Evolutionary conservation across 2,329 filamentous ascomycete genomes (phyloP), one percentile per base, ranked within the genome.

Genomic region (Ophiostoma quercus): DNA sequence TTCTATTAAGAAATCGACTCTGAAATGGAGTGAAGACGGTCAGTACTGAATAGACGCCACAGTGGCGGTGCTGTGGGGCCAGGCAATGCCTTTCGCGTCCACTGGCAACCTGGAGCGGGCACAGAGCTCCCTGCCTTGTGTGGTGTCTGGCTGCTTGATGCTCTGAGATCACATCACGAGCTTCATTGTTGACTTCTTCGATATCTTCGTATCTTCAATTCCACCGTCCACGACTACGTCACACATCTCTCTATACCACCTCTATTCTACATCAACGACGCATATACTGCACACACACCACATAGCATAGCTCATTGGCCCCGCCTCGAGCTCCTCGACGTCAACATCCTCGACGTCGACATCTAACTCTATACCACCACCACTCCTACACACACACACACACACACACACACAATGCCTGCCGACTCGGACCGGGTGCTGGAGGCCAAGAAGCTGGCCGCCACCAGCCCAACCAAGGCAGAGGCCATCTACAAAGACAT

Each of bases 401-500:
- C 57, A 32, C 54, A 19, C 54, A 60, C 29, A 34, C 32, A 41
- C 68, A 62, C 57, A 68, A 88, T 88, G 85, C 84, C 85, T 76
- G 84, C 81, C 80, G 84, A 87, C 75, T 86, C 85, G 74, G 81
- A 82, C 77, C 82, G 90, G 84, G 89, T 97, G 85, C 88, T 90
- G 81, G 92, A 97, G 86, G 94, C 93, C 79, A 90, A 94, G 85
- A 89, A 91, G 83, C 83, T 94, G 77, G 87, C 87, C 75, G 93
- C 92, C 83, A 86, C 89, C 74, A 88, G 96, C 78, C 91, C 94
- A 74, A 83, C 86, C 76, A 92, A 95, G 84, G 92, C 94, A 73
- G 93, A 96, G 82, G 84, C 86, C 76, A 88, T 92, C 78, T 98
- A 94, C 85, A 92, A 94, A 81, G 90, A 95, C 70, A 91, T 98